Evolutionary conservation across 768 basidiomycete species (phyloP), one percentile per base, ranked within the genome.

Genomic region (Xerocomus spinulosus): DNA sequence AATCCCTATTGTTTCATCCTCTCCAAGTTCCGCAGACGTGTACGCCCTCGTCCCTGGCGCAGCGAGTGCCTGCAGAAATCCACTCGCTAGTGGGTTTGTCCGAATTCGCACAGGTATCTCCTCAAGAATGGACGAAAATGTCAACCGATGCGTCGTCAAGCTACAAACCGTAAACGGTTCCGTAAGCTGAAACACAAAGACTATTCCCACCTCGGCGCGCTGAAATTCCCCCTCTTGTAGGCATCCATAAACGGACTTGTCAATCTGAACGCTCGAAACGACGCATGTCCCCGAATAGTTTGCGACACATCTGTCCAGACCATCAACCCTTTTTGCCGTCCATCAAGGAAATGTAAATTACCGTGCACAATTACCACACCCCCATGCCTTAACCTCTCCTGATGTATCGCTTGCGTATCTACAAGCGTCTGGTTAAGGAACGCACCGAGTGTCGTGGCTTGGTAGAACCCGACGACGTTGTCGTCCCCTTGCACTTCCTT

Each of bases 401-500:
- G 86, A 65, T 92, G 89, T 55, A 89, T 79, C 40, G 85, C 86
- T 65, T 90, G 88, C 8, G 86, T 83, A 56, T 93, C 88, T 39
- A 92, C 74, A 41, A 92, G 65, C 8, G 79, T 76, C 64, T 90
- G 88, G 61, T 81, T 88, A 68, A 86, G 87, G 66, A 92, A 92
- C 5, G 89, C 87, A 35, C 90, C 90, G 32, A 91, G 76, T 9
- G 83, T 81, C 23, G 85, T 91, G 36, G 88, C 87, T 62, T 95
- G 91, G 72, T 97, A 97, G 68, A 95, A 92, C 32, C 94, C 94
- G 46, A 96, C 86, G 28, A 93, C 81, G 54, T 84, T 91, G 68
- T 95, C 92, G 60, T 94, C 92, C 30, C 84, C 82, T 59, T 89
- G 86, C 46, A 94, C 92, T 65, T 94, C 92, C 62, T 90, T 88